These are phyloP conservation scores for Cyclotella sp. DNA, from an alignment of 108 stramenopile genomes.

Conservation along the genomic window DNA sequence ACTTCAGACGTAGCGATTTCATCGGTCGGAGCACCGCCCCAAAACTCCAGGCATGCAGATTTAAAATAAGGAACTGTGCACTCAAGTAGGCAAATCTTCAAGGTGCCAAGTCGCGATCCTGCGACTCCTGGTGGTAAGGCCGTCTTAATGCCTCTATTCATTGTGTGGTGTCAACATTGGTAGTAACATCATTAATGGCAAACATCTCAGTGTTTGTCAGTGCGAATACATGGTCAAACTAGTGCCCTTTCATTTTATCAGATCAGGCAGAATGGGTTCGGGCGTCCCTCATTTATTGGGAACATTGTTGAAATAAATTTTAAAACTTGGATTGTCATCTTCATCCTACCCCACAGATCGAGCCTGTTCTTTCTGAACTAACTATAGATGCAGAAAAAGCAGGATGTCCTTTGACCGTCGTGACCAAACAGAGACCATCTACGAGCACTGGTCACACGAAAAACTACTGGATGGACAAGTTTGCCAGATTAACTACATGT, in stretches of 20 bases:
- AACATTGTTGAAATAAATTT: background rate
- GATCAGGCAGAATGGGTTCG: no score
- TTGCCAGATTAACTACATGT: constrained; percentile 14
- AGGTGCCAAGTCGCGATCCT: constrained; percentile 28
- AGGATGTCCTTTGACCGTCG: background rate
- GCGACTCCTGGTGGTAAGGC: constrained; percentile 40
- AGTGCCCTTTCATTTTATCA: background rate
- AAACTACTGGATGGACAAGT: constrained; percentile 9
- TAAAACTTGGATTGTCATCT: background rate
- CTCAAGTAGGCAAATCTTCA: constrained; percentile 29
- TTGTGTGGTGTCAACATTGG: background rate
- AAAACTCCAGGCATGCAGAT: constrained; percentile 40
- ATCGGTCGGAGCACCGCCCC: constrained; percentile 24
- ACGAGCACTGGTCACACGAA: constrained; percentile 13
- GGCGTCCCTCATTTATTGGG: no score
- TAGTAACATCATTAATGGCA: background rate
- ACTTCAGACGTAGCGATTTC: constrained; percentile 15
- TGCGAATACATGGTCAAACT: background rate
- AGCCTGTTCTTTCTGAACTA: no score
- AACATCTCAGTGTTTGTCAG: background rate
- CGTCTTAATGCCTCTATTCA: background rate
- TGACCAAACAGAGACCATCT: constrained; percentile 11
- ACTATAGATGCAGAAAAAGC: background rate
- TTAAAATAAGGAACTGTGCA: constrained; percentile 21
- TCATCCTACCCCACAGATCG: no score